Conservation (phyloP, 1,284 basidiomycete species). For the Boletus semigastroideus region DNA sequence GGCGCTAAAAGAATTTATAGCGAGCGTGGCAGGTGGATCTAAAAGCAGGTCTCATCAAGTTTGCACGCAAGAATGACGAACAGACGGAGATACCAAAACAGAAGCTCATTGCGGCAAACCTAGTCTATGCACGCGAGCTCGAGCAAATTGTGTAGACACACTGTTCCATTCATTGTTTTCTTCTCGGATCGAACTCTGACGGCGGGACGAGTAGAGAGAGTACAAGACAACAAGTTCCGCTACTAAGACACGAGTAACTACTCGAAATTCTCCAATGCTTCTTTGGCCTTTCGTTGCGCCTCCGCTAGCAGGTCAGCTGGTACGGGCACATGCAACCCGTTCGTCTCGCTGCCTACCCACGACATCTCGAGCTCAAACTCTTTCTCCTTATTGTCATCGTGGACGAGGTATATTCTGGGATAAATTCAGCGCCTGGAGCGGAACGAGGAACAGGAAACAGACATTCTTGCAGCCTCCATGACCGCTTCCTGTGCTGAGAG, state of each 20-base stretch:
- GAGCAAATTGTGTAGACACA: constrained; percentile 80
- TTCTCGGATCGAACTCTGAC: neutral
- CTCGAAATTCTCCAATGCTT: constrained; percentile 88
- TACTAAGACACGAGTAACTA: constrained; percentile 33
- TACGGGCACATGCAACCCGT: constrained; percentile 77
- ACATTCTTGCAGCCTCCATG: constrained; percentile 94
- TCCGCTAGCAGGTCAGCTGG: constrained; percentile 84
- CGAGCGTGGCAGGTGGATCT: constrained; percentile 75
- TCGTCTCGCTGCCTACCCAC: constrained; percentile 91
- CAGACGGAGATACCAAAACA: constrained; percentile 80
- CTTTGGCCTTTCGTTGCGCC: constrained; percentile 89
- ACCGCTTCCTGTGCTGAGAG: constrained; percentile 85
- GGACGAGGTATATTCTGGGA: constrained; percentile 90
- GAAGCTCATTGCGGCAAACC: constrained; percentile 72
- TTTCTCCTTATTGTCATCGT: constrained; percentile 97
- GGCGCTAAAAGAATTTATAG: constrained; percentile 36
- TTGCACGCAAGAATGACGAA: constrained; percentile 72
- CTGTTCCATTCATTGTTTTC: constrained; percentile 4
- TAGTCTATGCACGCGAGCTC: constrained; percentile 80
- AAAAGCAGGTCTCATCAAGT: constrained; percentile 56
- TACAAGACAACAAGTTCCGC: constrained; percentile 15
- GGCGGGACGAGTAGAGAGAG: neutral
- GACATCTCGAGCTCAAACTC: constrained; percentile 98
- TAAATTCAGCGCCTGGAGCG: constrained; percentile 10
- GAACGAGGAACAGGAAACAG: constrained; percentile 34